Conservation (phyloP, 108 stramenopile species). For the Mayamaea pseudoterrestris region DNA sequence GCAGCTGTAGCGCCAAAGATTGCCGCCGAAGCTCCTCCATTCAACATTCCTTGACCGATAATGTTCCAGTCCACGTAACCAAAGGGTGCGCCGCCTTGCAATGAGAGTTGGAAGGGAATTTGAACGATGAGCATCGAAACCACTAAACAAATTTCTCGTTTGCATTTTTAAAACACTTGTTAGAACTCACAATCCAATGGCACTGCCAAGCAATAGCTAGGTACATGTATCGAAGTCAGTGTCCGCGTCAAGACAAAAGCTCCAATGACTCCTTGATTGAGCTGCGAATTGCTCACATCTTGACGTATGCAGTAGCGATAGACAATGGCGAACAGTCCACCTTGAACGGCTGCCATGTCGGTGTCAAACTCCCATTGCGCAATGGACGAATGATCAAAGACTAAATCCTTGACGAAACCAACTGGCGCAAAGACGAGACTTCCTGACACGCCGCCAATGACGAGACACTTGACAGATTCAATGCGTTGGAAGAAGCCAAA, state of each 20-base stretch:
- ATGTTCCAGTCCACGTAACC: conserved; percentile 70
- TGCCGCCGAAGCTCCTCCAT: conserved; percentile 47
- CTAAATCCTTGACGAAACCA: conserved; percentile 32
- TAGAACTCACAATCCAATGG: conserved; percentile 47
- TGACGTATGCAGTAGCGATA: conserved; percentile 62
- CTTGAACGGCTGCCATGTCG: conserved; percentile 49
- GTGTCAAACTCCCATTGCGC: conserved; percentile 74
- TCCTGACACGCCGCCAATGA: conserved; percentile 47
- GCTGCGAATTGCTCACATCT: conserved; percentile 51
- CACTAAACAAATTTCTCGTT: neutral
- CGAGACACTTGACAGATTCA: conserved; percentile 54
- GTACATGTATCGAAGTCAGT: conserved; percentile 34
- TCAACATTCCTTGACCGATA: conserved; percentile 35
- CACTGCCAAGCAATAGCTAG: conserved; percentile 37
- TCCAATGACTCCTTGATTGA: conserved; percentile 61
- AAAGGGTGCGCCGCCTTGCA: conserved; percentile 42
- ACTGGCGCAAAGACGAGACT: conserved; percentile 44
- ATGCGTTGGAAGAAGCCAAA: conserved; percentile 60
- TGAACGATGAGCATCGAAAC: neutral
- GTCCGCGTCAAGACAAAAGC: conserved; percentile 65
- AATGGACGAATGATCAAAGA: conserved; percentile 5
- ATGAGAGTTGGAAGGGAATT: neutral
- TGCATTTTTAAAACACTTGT: neutral
- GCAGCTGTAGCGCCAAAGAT: conserved; percentile 58
- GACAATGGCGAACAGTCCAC: conserved; percentile 69